Evolutionary conservation across 202 grass and related monocot genomes (phyloP).

Genomic region (Cymbopogon flexuosus): DNA sequence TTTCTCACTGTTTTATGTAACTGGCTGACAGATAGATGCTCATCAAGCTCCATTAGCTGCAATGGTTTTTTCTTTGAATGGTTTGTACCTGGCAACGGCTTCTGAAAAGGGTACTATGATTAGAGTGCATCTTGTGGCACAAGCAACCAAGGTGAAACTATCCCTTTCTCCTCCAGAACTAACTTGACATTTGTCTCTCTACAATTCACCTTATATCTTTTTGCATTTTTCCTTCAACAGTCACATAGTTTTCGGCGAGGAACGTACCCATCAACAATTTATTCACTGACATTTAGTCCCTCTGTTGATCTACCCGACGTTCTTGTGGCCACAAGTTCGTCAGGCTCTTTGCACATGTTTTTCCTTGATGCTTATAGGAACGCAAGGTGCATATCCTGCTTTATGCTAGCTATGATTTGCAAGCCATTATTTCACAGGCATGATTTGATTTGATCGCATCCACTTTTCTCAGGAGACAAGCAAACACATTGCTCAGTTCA

Average conservation of each 20-base stretch:
- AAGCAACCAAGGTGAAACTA: conserved; percentile 68
- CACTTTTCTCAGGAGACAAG: conserved; percentile 55
- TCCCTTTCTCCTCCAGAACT: conserved; percentile 2
- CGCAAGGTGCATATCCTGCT: conserved; percentile 47
- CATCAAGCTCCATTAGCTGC: conserved; percentile 75
- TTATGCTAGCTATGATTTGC: neutral
- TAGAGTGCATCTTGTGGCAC: conserved; percentile 79
- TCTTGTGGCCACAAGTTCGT: conserved; percentile 91
- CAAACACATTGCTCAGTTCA: conserved; percentile 58
- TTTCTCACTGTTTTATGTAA: conserved; percentile 18
- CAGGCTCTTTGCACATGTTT: conserved; percentile 94
- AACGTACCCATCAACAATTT: conserved; percentile 88
- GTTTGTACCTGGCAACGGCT: conserved; percentile 82
- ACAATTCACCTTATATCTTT: conserved; percentile 17
- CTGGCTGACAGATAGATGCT: conserved; percentile 74
- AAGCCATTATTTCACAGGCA: neutral
- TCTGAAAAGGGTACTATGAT: conserved; percentile 93
- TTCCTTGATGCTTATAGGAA: conserved; percentile 69
- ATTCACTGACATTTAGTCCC: conserved; percentile 79
- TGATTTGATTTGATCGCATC: conserved; percentile 21
- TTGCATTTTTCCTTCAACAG: conserved; percentile 36
- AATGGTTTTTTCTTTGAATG: conserved; percentile 75
- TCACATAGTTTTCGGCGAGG: conserved; percentile 85
- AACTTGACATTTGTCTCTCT: neutral
- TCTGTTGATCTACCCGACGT: conserved; percentile 57